Evolutionary conservation across 805 yeast genomes (phyloP).

Genomic region (Ogataea kodamae): DNA sequence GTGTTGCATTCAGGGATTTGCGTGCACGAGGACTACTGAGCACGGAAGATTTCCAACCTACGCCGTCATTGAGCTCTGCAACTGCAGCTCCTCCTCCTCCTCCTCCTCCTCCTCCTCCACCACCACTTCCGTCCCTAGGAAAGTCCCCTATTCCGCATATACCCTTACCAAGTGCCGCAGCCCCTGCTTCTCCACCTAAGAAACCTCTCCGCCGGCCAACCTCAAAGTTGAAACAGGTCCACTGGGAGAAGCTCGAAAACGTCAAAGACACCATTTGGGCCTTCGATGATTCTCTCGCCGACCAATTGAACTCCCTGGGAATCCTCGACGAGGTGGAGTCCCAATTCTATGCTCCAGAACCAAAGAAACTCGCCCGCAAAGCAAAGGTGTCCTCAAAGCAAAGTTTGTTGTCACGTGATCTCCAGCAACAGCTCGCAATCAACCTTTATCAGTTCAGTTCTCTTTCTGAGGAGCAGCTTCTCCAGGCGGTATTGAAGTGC

Average conservation of each 20-base stretch:
- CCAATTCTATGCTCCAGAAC: constrained; percentile 45
- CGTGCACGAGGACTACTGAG: too few relatives aligned
- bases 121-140: constrained; percentile 15
- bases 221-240: constrained; percentile 66
- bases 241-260: constrained; percentile 72
- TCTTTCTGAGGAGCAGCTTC: constrained; percentile 51
- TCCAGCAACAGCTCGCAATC: constrained; percentile 78
- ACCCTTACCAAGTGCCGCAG: not conserved
- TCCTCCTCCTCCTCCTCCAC: constrained; percentile 20
- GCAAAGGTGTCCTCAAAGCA: constrained; percentile 44
- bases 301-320: constrained; percentile 54
- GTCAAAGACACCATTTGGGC: constrained; percentile 66
- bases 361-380: constrained; percentile 28
- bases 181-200: constrained; percentile 19
- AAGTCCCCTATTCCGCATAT: not conserved
- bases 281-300: constrained; percentile 40
- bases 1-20: too few relatives aligned
- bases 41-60: too few relatives aligned
- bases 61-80: too few relatives aligned
- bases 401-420: constrained; percentile 61
- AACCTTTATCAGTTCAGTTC: constrained; percentile 63
- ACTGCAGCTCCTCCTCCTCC: constrained; percentile 13
- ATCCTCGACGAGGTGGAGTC: constrained; percentile 61
- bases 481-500: constrained; percentile 55
- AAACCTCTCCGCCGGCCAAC: constrained; percentile 22